Evolutionary conservation across 2,329 filamentous ascomycete genomes (phyloP).

Genomic region (Phialophora macrospora): DNA sequence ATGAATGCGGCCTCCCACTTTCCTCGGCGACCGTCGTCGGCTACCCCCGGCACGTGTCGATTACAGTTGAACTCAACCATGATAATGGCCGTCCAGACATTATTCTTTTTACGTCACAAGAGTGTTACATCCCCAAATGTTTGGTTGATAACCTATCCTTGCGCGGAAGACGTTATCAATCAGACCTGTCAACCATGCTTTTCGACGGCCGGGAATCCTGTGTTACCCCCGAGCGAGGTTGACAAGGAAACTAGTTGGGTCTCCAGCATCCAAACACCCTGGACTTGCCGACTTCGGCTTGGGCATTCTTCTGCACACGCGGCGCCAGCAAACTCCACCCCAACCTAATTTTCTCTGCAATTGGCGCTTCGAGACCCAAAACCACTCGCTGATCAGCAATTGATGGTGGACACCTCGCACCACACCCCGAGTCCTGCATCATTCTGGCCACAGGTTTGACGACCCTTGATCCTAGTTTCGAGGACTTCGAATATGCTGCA

Average conservation of each 20-base stretch:
- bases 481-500: slow-evolving; percentile 22
- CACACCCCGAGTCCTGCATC: slow-evolving; percentile 31
- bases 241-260: slow-evolving; percentile 21
- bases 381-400: slow-evolving; percentile 29
- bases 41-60: slow-evolving; percentile 31
- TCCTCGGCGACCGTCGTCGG: slow-evolving; percentile 18
- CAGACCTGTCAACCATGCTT: slow-evolving; percentile 21
- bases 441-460: slow-evolving; percentile 19
- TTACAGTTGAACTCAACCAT: slow-evolving; percentile 14
- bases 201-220: slow-evolving; percentile 13
- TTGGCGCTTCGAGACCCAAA: slow-evolving; percentile 37
- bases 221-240: slow-evolving; percentile 24
- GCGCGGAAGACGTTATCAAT: slow-evolving; percentile 31
- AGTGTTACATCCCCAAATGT: slow-evolving; percentile 13
- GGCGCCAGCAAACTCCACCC: slow-evolving; percentile 24
- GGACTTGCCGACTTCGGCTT: slow-evolving; percentile 33
- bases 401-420: slow-evolving; percentile 26
- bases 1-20: slow-evolving; percentile 22
- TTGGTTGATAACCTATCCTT: slow-evolving; percentile 12
- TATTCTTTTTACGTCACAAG: slow-evolving; percentile 36
- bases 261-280: slow-evolving; percentile 21
- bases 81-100: slow-evolving; percentile 28
- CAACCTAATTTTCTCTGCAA: slow-evolving; percentile 24
- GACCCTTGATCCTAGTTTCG: slow-evolving; percentile 29
- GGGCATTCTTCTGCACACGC: slow-evolving; percentile 27